Percentiles rank a stretch among this genome's conserved stretches.
These are phyloP conservation scores for Chenopodium formosanum DNA, from an alignment of 148 eudicot species.

Conservation along the genomic window DNA sequence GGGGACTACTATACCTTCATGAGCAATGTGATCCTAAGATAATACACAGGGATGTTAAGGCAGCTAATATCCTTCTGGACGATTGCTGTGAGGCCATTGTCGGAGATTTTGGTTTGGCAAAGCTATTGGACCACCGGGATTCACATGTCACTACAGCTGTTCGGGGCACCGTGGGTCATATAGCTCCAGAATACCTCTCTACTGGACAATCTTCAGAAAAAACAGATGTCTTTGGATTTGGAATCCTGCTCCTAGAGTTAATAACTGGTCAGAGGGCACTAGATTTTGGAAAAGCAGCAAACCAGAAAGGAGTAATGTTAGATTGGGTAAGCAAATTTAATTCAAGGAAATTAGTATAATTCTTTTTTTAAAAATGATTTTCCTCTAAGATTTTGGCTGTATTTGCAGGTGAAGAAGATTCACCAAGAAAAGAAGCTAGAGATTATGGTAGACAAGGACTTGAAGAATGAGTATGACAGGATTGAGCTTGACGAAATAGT, in stretches of 20 bases:
- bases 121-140: conserved; percentile 26
- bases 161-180: conserved; percentile 24
- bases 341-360: not conserved
- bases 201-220: conserved; percentile 33
- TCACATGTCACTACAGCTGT: conserved; percentile 34
- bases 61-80: conserved; percentile 91
- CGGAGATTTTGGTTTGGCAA: conserved; percentile 25
- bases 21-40: conserved; percentile 99
- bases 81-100: conserved; percentile 88
- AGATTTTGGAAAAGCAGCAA: conserved; percentile 28
- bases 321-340: conserved; percentile 21
- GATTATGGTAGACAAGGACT: conserved; percentile 73
- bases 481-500: conserved; percentile 92
- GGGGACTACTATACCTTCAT: conserved; percentile 87
- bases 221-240: conserved; percentile 32
- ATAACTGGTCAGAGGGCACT: conserved; percentile 30
- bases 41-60: conserved; percentile 95
- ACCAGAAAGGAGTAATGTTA: conserved; percentile 30
- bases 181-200: conserved; percentile 26
- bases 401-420: conserved; percentile 65
- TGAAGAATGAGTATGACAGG: conserved; percentile 60
- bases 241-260: conserved; percentile 26
- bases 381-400: not conserved
- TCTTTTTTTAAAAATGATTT: not conserved
- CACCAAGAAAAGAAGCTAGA: conserved; percentile 84